A percentile compares a stretch with the other conserved stretches of the same genome.
These are phyloP conservation scores for Talaromyces atroroseus DNA, from an alignment of 2,329 filamentous ascomycete genomes.

Conservation along the genomic window DNA sequence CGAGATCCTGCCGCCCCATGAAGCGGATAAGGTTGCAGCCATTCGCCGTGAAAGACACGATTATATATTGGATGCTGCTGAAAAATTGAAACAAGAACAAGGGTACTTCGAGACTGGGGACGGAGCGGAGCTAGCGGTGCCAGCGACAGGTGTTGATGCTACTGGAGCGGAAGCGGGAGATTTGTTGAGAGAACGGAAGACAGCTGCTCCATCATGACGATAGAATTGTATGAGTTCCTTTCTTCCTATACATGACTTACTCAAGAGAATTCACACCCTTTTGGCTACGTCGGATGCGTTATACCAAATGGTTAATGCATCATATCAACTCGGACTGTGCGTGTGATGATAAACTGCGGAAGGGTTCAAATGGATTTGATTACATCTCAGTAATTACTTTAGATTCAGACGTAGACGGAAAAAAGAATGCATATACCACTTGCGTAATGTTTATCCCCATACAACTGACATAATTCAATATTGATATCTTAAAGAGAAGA, in stretches of 20 bases:
- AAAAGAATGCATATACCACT: no score
- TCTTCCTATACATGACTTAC: neutral
- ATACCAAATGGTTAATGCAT: neutral
- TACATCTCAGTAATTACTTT: neutral
- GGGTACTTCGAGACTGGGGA: conserved; percentile 24
- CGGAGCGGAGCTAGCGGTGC: neutral
- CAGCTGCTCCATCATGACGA: neutral
- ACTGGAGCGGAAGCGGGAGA: neutral
- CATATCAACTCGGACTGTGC: neutral
- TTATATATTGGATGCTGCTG: conserved; percentile 28
- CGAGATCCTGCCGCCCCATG: conserved; percentile 16
- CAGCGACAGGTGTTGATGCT: conserved; percentile 4
- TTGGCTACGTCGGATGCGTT: neutral
- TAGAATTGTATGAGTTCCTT: neutral
- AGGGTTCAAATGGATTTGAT: neutral
- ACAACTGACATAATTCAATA: neutral
- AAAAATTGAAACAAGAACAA: conserved; percentile 24
- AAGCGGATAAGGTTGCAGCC: conserved; percentile 9
- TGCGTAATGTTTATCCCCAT: neutral
- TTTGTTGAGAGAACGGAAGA: conserved; percentile 9
- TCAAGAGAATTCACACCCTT: neutral
- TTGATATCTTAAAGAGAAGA: neutral
- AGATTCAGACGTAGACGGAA: neutral
- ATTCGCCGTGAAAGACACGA: conserved; percentile 20
- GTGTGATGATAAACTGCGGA: neutral